Conservation (phyloP, 441 rosid species). For the Jatropha podagrica region DNA sequence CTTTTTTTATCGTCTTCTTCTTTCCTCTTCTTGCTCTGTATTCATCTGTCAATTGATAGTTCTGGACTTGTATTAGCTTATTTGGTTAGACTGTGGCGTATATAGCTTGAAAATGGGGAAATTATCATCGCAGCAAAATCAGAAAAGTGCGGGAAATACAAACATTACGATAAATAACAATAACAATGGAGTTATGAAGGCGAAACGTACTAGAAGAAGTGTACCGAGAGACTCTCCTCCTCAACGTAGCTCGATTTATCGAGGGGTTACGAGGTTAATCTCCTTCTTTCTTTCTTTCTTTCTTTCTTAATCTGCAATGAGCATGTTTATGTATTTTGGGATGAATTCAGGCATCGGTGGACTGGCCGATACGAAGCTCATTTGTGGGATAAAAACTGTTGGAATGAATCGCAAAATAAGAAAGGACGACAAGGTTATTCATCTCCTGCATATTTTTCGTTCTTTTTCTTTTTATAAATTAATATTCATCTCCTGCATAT, state of each 20-base stretch:
- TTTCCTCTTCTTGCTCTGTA: slow-evolving; percentile 2
- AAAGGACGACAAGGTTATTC: slow-evolving; percentile 63
- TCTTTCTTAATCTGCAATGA: not conserved
- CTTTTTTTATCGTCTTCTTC: not conserved
- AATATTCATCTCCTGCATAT: not conserved
- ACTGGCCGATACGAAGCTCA: slow-evolving; percentile 70
- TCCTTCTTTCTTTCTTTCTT: not conserved
- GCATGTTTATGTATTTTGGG: not conserved
- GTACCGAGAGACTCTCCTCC: slow-evolving; percentile 77
- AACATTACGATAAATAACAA: slow-evolving; percentile 10
- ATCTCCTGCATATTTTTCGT: not conserved
- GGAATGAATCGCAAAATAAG: slow-evolving; percentile 70
- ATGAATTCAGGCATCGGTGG: slow-evolving; percentile 42
- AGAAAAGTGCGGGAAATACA: slow-evolving; percentile 11
- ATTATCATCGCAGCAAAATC: slow-evolving; percentile 35
- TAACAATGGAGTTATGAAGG: slow-evolving; percentile 37
- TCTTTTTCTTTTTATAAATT: not conserved
- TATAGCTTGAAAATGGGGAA: slow-evolving; percentile 37
- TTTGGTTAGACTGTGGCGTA: not conserved
- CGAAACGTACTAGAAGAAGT: slow-evolving; percentile 70
- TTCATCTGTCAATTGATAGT: not conserved
- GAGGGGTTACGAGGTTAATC: slow-evolving; percentile 77
- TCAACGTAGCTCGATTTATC: slow-evolving; percentile 80
- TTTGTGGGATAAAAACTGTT: slow-evolving; percentile 70
- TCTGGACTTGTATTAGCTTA: not conserved